Conservation (phyloP, 225 moss, liverwort and hornwort genomes). For the Physcomitrium patens region DNA sequence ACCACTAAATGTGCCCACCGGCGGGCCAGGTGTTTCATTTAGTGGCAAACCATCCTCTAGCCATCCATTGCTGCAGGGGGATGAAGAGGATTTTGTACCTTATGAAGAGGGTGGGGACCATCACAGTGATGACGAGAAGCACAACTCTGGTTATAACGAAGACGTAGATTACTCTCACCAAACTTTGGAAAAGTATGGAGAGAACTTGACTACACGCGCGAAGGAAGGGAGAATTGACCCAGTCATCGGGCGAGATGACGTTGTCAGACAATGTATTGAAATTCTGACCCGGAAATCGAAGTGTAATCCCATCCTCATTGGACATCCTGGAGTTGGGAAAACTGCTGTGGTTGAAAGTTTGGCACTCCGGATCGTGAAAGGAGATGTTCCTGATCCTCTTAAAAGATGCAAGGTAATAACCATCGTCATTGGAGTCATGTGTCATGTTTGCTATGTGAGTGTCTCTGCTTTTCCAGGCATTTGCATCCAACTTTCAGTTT, state of each 20-base stretch:
- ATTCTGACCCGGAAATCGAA: constrained; percentile 22
- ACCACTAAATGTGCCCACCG: not conserved
- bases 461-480: not conserved
- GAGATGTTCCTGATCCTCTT: not conserved
- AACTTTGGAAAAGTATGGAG: constrained; percentile 25
- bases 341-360: constrained; percentile 46
- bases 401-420: constrained; percentile 1
- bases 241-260: constrained; percentile 25
- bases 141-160: not conserved
- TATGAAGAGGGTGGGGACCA: constrained; percentile 1
- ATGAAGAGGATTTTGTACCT: constrained; percentile 21
- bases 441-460: not conserved
- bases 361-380: constrained; percentile 4
- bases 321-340: constrained; percentile 73
- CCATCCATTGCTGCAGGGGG: constrained; percentile 24
- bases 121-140: not conserved
- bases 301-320: constrained; percentile 54
- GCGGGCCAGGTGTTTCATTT: constrained; percentile 8
- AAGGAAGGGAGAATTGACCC: constrained; percentile 23
- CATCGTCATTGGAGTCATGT: not conserved
- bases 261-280: constrained; percentile 23
- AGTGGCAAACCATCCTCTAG: not conserved
- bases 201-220: constrained; percentile 24
- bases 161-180: constrained; percentile 18
- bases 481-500: not conserved